Evolutionary conservation across 768 basidiomycete genomes (phyloP), one percentile per base, ranked within the genome.

Genomic region (Infundibulicybe gibba): DNA sequence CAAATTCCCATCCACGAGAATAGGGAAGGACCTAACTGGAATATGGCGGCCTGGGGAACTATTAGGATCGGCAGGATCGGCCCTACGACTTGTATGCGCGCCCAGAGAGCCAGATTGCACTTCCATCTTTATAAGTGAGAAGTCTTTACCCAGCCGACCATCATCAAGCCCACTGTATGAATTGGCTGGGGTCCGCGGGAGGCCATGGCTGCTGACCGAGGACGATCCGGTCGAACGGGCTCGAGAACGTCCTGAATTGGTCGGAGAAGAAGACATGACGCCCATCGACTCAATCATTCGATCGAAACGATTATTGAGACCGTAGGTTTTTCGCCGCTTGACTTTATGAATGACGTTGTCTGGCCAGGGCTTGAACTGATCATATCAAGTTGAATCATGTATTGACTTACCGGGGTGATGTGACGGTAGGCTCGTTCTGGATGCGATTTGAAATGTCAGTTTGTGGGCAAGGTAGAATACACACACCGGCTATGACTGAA

Each of bases 271-370:
- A 51, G 64, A 59, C 34, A 67, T 58, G n/a, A 65, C 51, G 45
- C 77, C 72, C 67, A 85, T 79, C 2, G 76, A 70, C 43, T 79
- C 71, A 25, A 87, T 64, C 86, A 89, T 88, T 38, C 70, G 70
- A 59, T 88, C 85, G 53, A 80, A 85, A 33, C 76, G 76, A 31
- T 72, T 59, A 53, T 87, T 88, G 41, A 82, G 62, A 6, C 74
- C 74, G 32, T 54, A 61, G n/a, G 63, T 65, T 54, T 67, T 77
- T 19, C 70, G 71, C 15, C 80, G 75, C 52, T 81, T 87, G n/a
- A 57, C 57, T 53, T 37, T 13, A 15, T 32, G 49, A 6, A 31
- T 43, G 25, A 30, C 4, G 40, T 52, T 48, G 31, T 12, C 25
- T 25, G 8, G 10, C 43, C 34, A 33, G 15, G 31, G 15, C 35